Evolutionary conservation across 2,329 filamentous ascomycete species (phyloP).

Genomic region (Botrytis aclada): DNA sequence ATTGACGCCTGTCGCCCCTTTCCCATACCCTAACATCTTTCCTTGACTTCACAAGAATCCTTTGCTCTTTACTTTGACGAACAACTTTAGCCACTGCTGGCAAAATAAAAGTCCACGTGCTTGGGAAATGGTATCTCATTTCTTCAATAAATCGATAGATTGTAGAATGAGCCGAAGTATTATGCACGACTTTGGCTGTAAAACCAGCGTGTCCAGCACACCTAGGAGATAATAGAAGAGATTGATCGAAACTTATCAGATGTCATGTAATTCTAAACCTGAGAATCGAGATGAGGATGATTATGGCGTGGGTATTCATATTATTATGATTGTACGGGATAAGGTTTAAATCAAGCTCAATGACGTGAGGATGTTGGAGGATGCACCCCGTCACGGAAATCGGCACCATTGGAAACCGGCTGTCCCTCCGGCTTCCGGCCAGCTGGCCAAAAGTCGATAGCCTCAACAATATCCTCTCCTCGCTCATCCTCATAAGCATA

Average conservation of each 20-base stretch:
- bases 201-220: constrained; percentile 21
- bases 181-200: constrained; percentile 20
- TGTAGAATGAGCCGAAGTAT: constrained; percentile 13
- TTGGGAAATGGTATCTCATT: constrained; percentile 13
- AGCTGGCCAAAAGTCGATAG: constrained; percentile 83
- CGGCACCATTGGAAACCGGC: constrained; percentile 21
- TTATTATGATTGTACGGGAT: constrained; percentile 14
- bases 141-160: constrained; percentile 13
- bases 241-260: constrained; percentile 16
- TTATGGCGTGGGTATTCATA: constrained; percentile 19
- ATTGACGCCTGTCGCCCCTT: constrained; percentile 10
- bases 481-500: constrained; percentile 97
- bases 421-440: constrained; percentile 35
- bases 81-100: constrained; percentile 2
- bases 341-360: constrained; percentile 21
- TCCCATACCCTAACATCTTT: neutral
- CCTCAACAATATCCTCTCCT: constrained; percentile 89
- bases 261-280: constrained; percentile 18
- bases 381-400: constrained; percentile 26
- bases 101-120: constrained; percentile 11
- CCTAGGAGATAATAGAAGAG: constrained; percentile 19
- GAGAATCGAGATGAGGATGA: constrained; percentile 16
- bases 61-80: constrained; percentile 12
- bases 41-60: constrained; percentile 5
- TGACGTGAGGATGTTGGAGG: constrained; percentile 32